A percentile compares a stretch with the other conserved stretches of the same genome.
phyloP scores from a whole-genome alignment of 1,284 basidiomycete genomes.

The Ceratobasidium papillatum region DNA sequence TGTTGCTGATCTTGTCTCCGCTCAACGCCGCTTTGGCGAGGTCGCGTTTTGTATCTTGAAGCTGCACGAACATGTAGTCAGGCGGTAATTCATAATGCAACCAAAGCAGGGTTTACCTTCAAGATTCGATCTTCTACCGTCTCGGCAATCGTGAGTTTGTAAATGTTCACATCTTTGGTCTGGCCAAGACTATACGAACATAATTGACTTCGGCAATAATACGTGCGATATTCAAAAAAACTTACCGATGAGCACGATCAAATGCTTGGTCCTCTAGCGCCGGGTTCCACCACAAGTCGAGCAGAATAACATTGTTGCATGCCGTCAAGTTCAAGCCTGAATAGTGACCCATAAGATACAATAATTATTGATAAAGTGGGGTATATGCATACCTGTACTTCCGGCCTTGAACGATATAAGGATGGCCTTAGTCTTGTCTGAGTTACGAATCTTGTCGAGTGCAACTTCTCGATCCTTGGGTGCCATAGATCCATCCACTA shows the following conservation, averaged over 20 bases:
- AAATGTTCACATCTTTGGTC: constrained; percentile 86
- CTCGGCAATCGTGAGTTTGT: constrained; percentile 88
- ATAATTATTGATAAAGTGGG: too few species aligned
- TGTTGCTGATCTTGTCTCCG: constrained; percentile 86
- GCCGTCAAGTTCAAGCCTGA: constrained; percentile 90
- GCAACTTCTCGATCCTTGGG: constrained; percentile 78
- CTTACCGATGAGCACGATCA: constrained; percentile 83
- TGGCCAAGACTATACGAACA: constrained; percentile 71
- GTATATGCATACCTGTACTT: constrained; percentile 70
- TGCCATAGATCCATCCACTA: constrained; percentile 89
- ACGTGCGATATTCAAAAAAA: not conserved
- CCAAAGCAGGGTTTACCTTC: constrained; percentile 56
- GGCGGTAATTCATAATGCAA: not conserved
- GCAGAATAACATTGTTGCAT: constrained; percentile 92
- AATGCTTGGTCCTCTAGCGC: constrained; percentile 94
- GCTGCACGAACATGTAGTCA: constrained; percentile 52
- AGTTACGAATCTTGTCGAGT: constrained; percentile 75
- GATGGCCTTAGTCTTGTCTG: constrained; percentile 72
- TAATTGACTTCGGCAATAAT: not conserved
- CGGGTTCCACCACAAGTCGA: constrained; percentile 97
- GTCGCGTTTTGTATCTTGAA: constrained; percentile 88
- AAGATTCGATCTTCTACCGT: constrained; percentile 93
- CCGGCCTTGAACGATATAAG: constrained; percentile 98
- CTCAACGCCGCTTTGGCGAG: constrained; percentile 86
- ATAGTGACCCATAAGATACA: constrained; percentile 18